These are phyloP conservation scores for Sporothrix humicola DNA, from an alignment of 2,329 filamentous ascomycete species.

Conservation along the genomic window DNA sequence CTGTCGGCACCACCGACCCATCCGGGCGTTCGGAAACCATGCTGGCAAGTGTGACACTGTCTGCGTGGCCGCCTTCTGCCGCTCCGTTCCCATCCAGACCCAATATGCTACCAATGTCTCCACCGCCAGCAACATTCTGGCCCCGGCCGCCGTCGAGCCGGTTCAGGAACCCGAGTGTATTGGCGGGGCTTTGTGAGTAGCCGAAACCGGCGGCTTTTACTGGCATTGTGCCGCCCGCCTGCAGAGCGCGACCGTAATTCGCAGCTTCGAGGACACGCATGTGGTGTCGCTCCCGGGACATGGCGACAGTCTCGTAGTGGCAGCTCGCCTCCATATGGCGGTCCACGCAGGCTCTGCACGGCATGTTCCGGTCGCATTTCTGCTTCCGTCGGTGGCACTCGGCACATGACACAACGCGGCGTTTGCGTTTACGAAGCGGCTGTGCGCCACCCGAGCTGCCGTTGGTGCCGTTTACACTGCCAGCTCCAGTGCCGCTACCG, in stretches of 20 bases:
- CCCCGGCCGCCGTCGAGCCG: constrained; percentile 55
- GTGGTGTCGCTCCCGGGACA: constrained; percentile 47
- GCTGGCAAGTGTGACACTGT: constrained; percentile 9
- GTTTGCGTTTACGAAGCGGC: constrained; percentile 61
- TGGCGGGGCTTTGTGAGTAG: constrained; percentile 58
- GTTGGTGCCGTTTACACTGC: background rate
- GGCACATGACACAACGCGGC: constrained; percentile 66
- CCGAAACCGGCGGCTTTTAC: constrained; percentile 58
- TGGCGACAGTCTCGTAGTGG: constrained; percentile 60
- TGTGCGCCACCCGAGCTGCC: constrained; percentile 35
- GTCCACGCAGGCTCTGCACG: constrained; percentile 64
- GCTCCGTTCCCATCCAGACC: constrained; percentile 41
- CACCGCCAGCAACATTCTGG: background rate
- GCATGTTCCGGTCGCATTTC: constrained; percentile 66
- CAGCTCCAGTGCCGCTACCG: background rate
- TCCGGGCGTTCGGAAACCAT: constrained; percentile 31
- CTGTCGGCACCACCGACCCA: constrained; percentile 1
- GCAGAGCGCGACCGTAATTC: constrained; percentile 36
- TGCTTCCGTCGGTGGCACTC: constrained; percentile 70
- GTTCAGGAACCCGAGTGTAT: constrained; percentile 61
- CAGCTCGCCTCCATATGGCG: constrained; percentile 63
- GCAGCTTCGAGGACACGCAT: constrained; percentile 38
- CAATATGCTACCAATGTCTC: background rate
- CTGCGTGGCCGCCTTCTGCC: background rate
- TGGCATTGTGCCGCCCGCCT: constrained; percentile 46